These are phyloP conservation scores for Neckera pumila DNA, from an alignment of 225 moss, liverwort and hornwort species.

Conservation along the genomic window DNA sequence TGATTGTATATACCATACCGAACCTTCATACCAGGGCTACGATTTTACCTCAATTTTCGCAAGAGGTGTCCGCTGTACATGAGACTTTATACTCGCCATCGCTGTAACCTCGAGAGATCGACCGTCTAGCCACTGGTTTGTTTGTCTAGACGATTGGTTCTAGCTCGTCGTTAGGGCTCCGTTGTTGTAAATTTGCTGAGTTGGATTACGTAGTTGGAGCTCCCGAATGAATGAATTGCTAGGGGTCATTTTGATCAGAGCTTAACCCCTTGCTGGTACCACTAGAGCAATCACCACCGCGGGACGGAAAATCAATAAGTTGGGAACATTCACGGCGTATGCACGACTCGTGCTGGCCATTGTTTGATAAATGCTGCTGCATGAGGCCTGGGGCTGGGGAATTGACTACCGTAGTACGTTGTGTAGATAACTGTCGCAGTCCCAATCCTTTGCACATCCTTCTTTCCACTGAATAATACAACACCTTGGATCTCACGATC, in stretches of 20 bases:
- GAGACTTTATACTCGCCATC: constrained; percentile 1
- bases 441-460: neutral
- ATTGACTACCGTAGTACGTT: neutral
- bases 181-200: constrained; percentile 20
- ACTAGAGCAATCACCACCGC: neutral
- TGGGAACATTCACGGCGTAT: neutral
- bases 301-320: neutral
- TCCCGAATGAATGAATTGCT: neutral
- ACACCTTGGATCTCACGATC: neutral
- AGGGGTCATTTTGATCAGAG: neutral
- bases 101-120: constrained; percentile 5
- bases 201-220: neutral
- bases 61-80: constrained; percentile 28
- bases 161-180: neutral
- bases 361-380: neutral
- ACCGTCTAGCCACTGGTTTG: neutral
- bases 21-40: constrained; percentile 5
- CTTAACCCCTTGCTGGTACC: neutral
- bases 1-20: neutral
- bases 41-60: constrained; percentile 30
- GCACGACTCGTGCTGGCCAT: neutral
- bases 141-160: neutral
- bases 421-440: neutral
- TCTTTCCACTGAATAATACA: neutral
- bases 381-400: neutral